Evolutionary conservation across 768 basidiomycete species (phyloP), one percentile per base, ranked within the genome.

Genomic region (Leccinum obscurum): DNA sequence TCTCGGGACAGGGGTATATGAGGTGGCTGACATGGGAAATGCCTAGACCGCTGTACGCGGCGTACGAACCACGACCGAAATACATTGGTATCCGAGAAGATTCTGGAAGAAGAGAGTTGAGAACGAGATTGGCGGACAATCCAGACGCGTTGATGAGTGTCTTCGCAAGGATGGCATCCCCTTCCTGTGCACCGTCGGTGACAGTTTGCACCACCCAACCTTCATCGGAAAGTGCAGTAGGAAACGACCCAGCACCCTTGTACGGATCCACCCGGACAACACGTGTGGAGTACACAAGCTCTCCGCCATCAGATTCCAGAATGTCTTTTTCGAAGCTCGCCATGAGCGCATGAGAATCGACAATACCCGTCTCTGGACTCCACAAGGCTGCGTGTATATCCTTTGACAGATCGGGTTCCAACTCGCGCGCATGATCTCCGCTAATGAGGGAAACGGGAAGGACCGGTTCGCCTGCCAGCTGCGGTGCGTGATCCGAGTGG

Each of bases 121-220:
- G 80, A 60, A 93, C 77, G 60, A 92, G 80, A 32, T 83, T 81
- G 48, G 85, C 85, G 10, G 88, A 85, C 57, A 94, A 80, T 6
- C 93, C 93, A 7, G 89, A 82, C 4, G 93, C 85, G 68, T 96
- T 96, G 72, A 98, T 86, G 22, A 97, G 72, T 2, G 85, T 89
- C 60, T 82, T 83, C 2, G 89, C 87, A 46, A 91, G 80, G 9
- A 95, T 77, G 5, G 90, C 83, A 58, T 92, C 88, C 65, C 80
- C 70, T 54, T 81, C 72, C 15, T 68, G 71, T 58, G 78, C 75
- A 24, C 77, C 78, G 7, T 78, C 82, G 10, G 89, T 88, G 26
- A 86, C 79, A 6, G 83, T 83, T 73, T 97, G 95, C 9, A 97
- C 89, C 20, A 95, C 86, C 95, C 95, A 98, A 2, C 95, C 94